Percentiles rank a stretch among this genome's conserved stretches.
phyloP scores from a whole-genome alignment of 108 stramenopile species.

The Skeletonema menzelii region DNA sequence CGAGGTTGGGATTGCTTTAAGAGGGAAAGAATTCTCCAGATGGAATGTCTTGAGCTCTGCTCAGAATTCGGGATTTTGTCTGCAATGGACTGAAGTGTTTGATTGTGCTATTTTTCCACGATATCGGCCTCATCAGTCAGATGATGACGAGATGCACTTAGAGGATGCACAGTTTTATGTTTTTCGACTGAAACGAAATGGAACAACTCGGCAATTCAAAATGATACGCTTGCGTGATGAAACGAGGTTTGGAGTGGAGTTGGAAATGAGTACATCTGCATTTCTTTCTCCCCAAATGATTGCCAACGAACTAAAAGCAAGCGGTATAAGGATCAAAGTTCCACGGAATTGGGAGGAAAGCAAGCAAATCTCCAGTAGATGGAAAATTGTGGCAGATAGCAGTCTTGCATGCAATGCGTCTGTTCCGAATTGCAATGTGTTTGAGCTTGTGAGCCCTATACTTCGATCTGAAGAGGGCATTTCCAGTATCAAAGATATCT shows the following conservation, averaged over 20 bases:
- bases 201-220: not conserved
- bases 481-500: not conserved
- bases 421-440: conserved; percentile 15
- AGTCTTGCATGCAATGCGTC: conserved; percentile 8
- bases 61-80: conserved; percentile 21
- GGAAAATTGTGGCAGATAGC: conserved; percentile 14
- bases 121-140: conserved; percentile 13
- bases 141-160: conserved; percentile 2
- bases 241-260: conserved; percentile 5
- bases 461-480: conserved; percentile 12
- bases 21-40: conserved; percentile 18
- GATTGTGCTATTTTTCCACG: conserved; percentile 24
- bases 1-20: conserved; percentile 22
- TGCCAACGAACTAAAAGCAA: not conserved
- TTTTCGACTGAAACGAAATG: conserved; percentile 14
- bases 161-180: conserved; percentile 22
- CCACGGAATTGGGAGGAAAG: not conserved
- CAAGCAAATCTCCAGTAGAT: not conserved
- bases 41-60: conserved; percentile 26
- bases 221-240: conserved; percentile 4
- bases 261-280: conserved; percentile 2
- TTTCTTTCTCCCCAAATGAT: not conserved
- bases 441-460: conserved; percentile 26
- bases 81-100: conserved; percentile 17
- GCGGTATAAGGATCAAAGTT: not conserved